Conservation (phyloP, 2,329 filamentous ascomycete genomes). For the Orbilia javanica region DNA sequence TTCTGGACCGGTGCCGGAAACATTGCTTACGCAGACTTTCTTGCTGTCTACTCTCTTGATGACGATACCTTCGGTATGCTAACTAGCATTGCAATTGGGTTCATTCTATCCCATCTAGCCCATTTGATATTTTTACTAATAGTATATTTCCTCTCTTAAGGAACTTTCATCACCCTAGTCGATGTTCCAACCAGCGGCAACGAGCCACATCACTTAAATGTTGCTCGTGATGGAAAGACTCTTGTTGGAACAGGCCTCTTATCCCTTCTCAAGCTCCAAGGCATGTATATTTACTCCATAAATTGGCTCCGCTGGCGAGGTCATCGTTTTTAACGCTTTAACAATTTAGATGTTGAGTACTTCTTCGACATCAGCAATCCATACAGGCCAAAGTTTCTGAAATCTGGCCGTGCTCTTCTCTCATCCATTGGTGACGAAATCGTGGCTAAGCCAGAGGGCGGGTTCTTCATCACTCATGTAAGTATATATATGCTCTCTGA, state of each 20-base stretch:
- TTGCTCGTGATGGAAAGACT: slow-evolving; percentile 71
- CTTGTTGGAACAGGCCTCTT: slow-evolving; percentile 72
- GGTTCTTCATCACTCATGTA: slow-evolving; percentile 62
- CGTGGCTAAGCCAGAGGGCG: slow-evolving; percentile 73
- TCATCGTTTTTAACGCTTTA: slow-evolving; percentile 66
- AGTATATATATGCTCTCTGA: neutral
- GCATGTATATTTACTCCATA: no score
- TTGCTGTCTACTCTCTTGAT: slow-evolving; percentile 72
- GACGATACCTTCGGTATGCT: slow-evolving; percentile 66
- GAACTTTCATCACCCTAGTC: slow-evolving; percentile 71
- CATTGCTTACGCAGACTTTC: slow-evolving; percentile 73
- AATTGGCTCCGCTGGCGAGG: no score
- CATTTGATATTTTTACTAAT: neutral
- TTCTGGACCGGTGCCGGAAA: slow-evolving; percentile 75
- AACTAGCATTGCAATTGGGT: no score
- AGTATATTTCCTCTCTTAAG: slow-evolving; percentile 63
- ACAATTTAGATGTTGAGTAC: slow-evolving; percentile 63
- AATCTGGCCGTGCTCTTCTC: slow-evolving; percentile 73
- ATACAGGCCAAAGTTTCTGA: slow-evolving; percentile 72
- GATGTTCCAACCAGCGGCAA: slow-evolving; percentile 74
- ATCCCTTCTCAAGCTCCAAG: slow-evolving; percentile 72
- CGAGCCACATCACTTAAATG: slow-evolving; percentile 72
- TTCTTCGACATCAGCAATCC: slow-evolving; percentile 74
- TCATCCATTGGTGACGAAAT: slow-evolving; percentile 74
- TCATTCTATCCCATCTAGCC: no score